Base-by-base conservation (phyloP, 2,329 filamentous ascomycete genomes). In the Penicillium occitanis region DNA sequence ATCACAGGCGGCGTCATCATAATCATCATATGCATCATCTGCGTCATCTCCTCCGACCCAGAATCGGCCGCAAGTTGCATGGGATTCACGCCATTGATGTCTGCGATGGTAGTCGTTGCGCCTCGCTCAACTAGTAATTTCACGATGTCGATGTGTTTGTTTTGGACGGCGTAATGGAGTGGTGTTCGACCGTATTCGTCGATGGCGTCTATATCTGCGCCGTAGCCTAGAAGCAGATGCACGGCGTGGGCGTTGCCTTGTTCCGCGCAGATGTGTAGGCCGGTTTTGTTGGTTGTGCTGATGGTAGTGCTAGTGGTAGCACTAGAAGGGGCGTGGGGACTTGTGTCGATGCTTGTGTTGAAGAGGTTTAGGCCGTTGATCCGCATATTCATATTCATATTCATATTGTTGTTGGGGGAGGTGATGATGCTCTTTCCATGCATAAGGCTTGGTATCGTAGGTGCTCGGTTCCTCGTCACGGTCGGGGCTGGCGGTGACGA, bases 141-240 rank as follows among this genome's bases (percentile, higher is more conserved):
- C 25, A 63, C 55, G 11, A 61, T 25, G 22, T 63, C 48, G n/a
- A 28, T 13, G n/a, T 61, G 35, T 25, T 58, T 62, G 35, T 63
- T 63, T 4, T 10, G 33, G 19, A 66, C 59, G 11, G 65, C 65
- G 30, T 59, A 66, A 35, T 66, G 65, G 14, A 66, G 46, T 33
- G 65, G 53, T 8, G 61, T 66, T 22, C 61, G 50, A 5, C 65
- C 65, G 22, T 58, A 48, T 17, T 60, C 60, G 44, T 65, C 63
- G 1, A 66, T 14, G 30, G 30, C 28, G 13, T 66, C 60, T 8
- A 66, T 58, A 17, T 63, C 53, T 10, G 60, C 33, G n/a, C 65
- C 61, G 13, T 59, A 63, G 5, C 61, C 55, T 22, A 66, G n/a
- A 3, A 63, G 53, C 11, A 60, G 48, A 6, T 63, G 60, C 4